phyloP scores from a whole-genome alignment of 768 basidiomycete genomes.

The Mycena rosella region DNA sequence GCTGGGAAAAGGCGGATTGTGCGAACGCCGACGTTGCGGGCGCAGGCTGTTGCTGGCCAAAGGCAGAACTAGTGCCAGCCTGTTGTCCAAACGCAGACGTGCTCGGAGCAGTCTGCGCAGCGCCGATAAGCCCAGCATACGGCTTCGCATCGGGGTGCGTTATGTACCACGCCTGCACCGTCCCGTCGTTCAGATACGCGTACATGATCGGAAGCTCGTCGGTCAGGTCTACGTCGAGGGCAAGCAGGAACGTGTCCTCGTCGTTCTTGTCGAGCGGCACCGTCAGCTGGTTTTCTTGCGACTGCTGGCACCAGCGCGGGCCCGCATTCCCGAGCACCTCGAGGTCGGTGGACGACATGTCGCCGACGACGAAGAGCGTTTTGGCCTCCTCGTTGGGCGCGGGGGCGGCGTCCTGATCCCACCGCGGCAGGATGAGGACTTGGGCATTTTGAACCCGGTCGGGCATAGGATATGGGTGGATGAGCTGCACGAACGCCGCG shows the following conservation, averaged over 20 bases:
- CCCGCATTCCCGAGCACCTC: slow-evolving; percentile 59
- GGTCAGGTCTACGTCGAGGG: slow-evolving; percentile 77
- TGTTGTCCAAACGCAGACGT: slow-evolving; percentile 29
- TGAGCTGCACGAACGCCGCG: slow-evolving; percentile 53
- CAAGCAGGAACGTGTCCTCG: slow-evolving; percentile 78
- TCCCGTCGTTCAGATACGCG: slow-evolving; percentile 84
- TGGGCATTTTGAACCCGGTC: slow-evolving; percentile 58
- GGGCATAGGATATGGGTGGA: slow-evolving; percentile 55
- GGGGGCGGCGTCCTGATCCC: slow-evolving; percentile 56
- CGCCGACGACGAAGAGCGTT: slow-evolving; percentile 60
- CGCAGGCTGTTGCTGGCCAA: slow-evolving; percentile 42
- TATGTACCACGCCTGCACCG: slow-evolving; percentile 79
- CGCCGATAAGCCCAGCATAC: slow-evolving; percentile 68
- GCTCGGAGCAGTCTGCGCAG: slow-evolving; percentile 31
- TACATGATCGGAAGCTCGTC: slow-evolving; percentile 69
- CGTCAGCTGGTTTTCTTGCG: slow-evolving; percentile 65
- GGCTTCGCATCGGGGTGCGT: slow-evolving; percentile 65
- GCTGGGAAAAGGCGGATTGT: slow-evolving; percentile 40
- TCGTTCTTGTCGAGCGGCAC: slow-evolving; percentile 77
- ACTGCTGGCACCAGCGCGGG: slow-evolving; percentile 62
- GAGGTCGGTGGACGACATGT: slow-evolving; percentile 60
- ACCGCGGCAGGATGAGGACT: slow-evolving; percentile 55
- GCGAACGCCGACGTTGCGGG: not conserved
- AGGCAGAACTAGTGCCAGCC: slow-evolving; percentile 34
- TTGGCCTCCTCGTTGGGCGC: slow-evolving; percentile 51